Conservation (phyloP, 805 yeast genomes). For the Clavispora vitiphila region DNA sequence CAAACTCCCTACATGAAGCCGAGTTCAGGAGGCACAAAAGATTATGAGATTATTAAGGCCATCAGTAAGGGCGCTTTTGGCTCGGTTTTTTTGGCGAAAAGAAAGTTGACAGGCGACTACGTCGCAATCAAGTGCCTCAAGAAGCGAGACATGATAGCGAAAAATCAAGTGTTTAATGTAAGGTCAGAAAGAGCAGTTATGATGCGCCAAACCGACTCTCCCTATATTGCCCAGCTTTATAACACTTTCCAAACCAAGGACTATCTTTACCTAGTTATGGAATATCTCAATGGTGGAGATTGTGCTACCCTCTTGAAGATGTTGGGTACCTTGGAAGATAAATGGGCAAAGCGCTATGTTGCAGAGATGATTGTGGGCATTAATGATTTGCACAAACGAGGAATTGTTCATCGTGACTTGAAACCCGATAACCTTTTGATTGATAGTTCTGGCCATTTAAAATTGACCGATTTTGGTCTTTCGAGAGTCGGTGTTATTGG, state of each 20-base stretch:
- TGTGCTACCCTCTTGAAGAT: slow-evolving; percentile 79
- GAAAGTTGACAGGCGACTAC: slow-evolving; percentile 86
- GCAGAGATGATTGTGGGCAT: slow-evolving; percentile 92
- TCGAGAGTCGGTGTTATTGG: slow-evolving; percentile 84
- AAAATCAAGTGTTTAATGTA: slow-evolving; percentile 92
- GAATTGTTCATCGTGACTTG: slow-evolving; percentile 90
- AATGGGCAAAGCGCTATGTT: slow-evolving; percentile 80
- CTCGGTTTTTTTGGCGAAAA: slow-evolving; percentile 80
- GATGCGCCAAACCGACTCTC: slow-evolving; percentile 93
- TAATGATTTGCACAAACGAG: slow-evolving; percentile 79
- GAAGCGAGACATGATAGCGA: slow-evolving; percentile 94
- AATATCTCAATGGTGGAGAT: slow-evolving; percentile 93
- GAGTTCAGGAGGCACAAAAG: slow-evolving; percentile 65
- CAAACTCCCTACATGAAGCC: slow-evolving; percentile 52
- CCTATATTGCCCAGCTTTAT: slow-evolving; percentile 85
- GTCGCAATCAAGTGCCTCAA: slow-evolving; percentile 90
- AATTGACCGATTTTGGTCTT: slow-evolving; percentile 91
- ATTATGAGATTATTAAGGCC: slow-evolving; percentile 87
- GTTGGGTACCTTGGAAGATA: slow-evolving; percentile 77
- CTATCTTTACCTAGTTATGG: slow-evolving; percentile 90
- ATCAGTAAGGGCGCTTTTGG: slow-evolving; percentile 98
- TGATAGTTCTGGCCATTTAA: slow-evolving; percentile 82
- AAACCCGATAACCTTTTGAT: slow-evolving; percentile 92
- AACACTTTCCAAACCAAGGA: slow-evolving; percentile 87
- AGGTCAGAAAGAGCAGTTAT: slow-evolving; percentile 94